Evolutionary conservation across 106 monocot genomes (phyloP).

Genomic region (Apostasia shenzhenica): DNA sequence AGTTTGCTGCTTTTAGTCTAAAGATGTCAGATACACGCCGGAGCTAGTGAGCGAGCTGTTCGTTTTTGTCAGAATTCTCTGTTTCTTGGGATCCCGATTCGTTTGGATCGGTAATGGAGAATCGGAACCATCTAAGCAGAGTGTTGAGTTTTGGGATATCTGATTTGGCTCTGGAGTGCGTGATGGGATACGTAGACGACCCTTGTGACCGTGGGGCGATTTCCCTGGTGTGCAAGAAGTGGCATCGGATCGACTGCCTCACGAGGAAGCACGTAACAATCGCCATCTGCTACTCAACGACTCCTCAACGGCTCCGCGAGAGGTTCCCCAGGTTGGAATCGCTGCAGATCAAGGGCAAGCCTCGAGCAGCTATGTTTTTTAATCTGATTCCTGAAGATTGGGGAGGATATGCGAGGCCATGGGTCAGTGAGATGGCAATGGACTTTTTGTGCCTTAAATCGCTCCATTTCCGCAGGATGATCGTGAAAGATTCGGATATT

Average conservation of each 20-base stretch:
- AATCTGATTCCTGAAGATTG: constrained; percentile 94
- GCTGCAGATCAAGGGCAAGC: constrained; percentile 90
- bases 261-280: constrained; percentile 87
- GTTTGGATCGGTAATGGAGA: constrained; percentile 1
- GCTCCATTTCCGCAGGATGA: constrained; percentile 80
- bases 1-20: no score
- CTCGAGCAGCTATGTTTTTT: constrained; percentile 87
- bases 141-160: constrained; percentile 29
- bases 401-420: constrained; percentile 84
- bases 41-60: no score
- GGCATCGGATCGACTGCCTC: constrained; percentile 55
- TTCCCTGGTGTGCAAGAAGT: constrained; percentile 72
- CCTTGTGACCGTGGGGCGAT: constrained; percentile 70
- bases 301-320: constrained; percentile 51
- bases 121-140: constrained; percentile 15
- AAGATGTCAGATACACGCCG: no score
- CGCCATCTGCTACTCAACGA: constrained; percentile 81
- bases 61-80: no score
- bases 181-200: constrained; percentile 78
- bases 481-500: constrained; percentile 62
- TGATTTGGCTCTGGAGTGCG: constrained; percentile 63
- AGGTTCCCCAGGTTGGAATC: constrained; percentile 78
- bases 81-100: no score
- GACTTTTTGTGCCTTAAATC: constrained; percentile 54
- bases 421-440: constrained; percentile 52